Percentiles rank a stretch among this genome's conserved stretches.
Conservation (phyloP, 2,329 filamentous ascomycete species). For the Gaeumannomyces tritici region DNA sequence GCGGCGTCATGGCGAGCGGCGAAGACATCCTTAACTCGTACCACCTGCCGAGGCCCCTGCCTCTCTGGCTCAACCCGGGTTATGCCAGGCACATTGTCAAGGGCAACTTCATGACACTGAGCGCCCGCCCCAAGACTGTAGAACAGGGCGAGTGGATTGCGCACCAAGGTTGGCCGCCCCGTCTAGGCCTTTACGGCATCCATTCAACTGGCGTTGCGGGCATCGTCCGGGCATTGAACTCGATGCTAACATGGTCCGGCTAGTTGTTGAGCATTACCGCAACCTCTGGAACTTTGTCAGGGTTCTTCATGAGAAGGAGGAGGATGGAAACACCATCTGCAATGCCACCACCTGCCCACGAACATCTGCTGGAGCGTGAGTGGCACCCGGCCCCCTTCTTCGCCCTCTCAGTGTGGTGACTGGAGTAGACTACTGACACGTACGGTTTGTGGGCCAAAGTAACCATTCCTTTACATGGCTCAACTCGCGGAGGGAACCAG, state of each 20-base stretch:
- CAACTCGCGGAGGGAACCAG: constrained; percentile 75
- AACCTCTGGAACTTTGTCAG: constrained; percentile 83
- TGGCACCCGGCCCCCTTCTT: constrained; percentile 14
- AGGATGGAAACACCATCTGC: constrained; percentile 69
- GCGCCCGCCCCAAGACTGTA: constrained; percentile 84
- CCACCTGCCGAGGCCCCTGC: constrained; percentile 56
- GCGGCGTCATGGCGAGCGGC: constrained; percentile 32
- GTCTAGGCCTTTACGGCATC: neutral
- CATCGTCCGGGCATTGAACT: neutral
- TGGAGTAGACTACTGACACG: constrained; percentile 8
- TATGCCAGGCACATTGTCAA: constrained; percentile 85
- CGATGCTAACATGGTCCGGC: constrained; percentile 8
- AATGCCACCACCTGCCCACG: constrained; percentile 76
- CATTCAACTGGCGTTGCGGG: too few relatives aligned
- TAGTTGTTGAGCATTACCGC: constrained; percentile 88
- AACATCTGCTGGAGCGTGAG: constrained; percentile 91
- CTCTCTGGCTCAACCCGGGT: constrained; percentile 65
- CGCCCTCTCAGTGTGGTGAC: neutral
- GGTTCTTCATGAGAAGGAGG: constrained; percentile 78
- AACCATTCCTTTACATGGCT: constrained; percentile 97
- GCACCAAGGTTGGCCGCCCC: constrained; percentile 66
- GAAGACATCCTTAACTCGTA: constrained; percentile 50
- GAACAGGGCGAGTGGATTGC: constrained; percentile 94
- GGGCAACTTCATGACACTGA: constrained; percentile 94
- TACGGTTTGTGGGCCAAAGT: constrained; percentile 32